These are phyloP conservation scores for Mortierella sp. DNA, from an alignment of 371 early-diverging fungal genomes.

Conservation along the genomic window DNA sequence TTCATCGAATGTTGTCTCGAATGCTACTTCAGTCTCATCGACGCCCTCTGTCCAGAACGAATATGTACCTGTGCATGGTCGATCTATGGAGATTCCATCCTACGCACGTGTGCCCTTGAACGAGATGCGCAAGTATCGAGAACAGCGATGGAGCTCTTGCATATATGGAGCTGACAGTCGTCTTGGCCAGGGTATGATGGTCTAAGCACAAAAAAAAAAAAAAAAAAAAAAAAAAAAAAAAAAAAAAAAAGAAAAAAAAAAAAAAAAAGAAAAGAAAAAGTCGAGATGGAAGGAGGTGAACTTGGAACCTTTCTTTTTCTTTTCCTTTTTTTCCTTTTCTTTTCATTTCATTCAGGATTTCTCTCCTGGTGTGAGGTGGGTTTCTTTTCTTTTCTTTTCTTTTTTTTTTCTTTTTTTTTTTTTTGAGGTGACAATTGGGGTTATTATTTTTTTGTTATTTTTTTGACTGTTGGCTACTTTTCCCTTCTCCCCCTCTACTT, in stretches of 20 bases:
- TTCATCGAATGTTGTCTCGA: conserved; percentile 20
- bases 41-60: conserved; percentile 12
- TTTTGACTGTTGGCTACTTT: no score
- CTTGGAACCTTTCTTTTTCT: no score
- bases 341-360: no score
- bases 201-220: conserved; percentile 6
- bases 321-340: no score
- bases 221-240: neutral
- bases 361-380: no score
- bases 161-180: conserved; percentile 46
- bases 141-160: conserved; percentile 52
- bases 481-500: neutral
- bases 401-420: no score
- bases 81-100: conserved; percentile 52
- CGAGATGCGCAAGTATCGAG: conserved; percentile 44
- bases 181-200: conserved; percentile 52
- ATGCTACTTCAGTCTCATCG: conserved; percentile 17
- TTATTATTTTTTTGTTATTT: neutral
- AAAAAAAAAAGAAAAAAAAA: neutral
- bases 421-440: neutral
- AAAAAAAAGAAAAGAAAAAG: neutral
- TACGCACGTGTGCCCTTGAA: conserved; percentile 47
- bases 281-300: neutral
- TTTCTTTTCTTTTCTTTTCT: no score
- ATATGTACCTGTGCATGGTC: conserved; percentile 48